Evolutionary conservation across 2,329 filamentous ascomycete genomes (phyloP).

Genomic region (Ophiostoma montium): DNA sequence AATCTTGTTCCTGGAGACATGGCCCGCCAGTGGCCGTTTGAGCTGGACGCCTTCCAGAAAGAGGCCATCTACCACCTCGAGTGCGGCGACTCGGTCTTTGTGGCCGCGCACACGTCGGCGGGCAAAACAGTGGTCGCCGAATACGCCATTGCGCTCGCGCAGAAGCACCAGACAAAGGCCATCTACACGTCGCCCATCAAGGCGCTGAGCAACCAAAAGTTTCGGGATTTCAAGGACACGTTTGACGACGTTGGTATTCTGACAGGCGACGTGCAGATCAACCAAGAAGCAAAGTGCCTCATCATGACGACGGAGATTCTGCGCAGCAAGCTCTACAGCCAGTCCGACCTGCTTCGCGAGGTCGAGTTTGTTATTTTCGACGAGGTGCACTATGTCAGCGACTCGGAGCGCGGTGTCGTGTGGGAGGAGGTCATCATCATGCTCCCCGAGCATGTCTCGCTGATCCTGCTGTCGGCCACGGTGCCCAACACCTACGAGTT

Average conservation of each 20-base stretch:
- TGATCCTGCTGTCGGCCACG: conserved; percentile 89
- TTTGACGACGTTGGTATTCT: conserved; percentile 96
- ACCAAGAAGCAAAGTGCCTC: conserved; percentile 89
- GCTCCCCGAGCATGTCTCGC: conserved; percentile 90
- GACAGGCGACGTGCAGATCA: conserved; percentile 95
- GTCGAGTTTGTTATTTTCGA: conserved; percentile 99
- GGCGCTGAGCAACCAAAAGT: conserved; percentile 96
- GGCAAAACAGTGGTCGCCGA: conserved; percentile 97
- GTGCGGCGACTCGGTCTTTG: conserved; percentile 92
- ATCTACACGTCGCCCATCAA: conserved; percentile 99
- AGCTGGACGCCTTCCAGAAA: conserved; percentile 96
- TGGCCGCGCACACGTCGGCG: conserved; percentile 92
- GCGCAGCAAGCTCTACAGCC: conserved; percentile 93
- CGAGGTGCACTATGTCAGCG: conserved; percentile 97
- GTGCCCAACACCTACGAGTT: conserved; percentile 97
- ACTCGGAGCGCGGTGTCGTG: conserved; percentile 86
- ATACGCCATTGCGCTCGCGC: conserved; percentile 89
- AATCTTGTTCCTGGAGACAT: conserved; percentile 82
- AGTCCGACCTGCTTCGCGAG: conserved; percentile 88
- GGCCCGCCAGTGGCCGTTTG: conserved; percentile 92
- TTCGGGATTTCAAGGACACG: conserved; percentile 76
- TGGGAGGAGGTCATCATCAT: conserved; percentile 99
- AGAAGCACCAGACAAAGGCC: conserved; percentile 98
- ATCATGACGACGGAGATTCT: conserved; percentile 99
- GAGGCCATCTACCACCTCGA: conserved; percentile 97